phyloP scores from a whole-genome alignment of 2,329 filamentous ascomycete genomes.

The Acephala macrosclerotiorum region DNA sequence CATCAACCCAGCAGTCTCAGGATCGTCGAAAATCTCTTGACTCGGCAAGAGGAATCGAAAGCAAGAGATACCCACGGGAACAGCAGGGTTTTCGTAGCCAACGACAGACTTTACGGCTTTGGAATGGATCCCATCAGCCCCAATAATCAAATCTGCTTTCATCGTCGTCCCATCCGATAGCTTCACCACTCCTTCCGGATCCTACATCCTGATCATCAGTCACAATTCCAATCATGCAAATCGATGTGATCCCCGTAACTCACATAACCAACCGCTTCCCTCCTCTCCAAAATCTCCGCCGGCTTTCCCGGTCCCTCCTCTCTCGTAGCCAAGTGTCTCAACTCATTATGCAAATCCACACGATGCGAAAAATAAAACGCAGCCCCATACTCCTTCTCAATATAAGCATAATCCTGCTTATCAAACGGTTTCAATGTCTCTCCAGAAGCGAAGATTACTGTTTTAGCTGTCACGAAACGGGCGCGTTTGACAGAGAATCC shows the following conservation, averaged over 20 bases:
- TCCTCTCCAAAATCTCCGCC: conserved; percentile 49
- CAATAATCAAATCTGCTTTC: conserved; percentile 47
- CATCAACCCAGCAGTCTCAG: conserved; percentile 42
- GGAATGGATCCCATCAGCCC: conserved; percentile 48
- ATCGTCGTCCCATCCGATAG: conserved; percentile 48
- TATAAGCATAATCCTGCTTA: conserved; percentile 9
- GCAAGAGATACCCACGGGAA: conserved; percentile 36
- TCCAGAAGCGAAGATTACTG: not conserved
- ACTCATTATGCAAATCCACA: conserved; percentile 57
- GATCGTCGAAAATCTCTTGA: conserved; percentile 40
- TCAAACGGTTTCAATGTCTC: not conserved
- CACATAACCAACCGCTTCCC: conserved; percentile 48
- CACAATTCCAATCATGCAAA: not conserved
- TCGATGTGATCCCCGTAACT: not conserved
- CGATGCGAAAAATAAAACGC: conserved; percentile 59
- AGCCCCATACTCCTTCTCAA: conserved; percentile 40
- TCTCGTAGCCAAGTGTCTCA: conserved; percentile 56
- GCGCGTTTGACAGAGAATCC: conserved; percentile 3
- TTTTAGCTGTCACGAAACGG: not conserved
- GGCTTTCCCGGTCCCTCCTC: conserved; percentile 46
- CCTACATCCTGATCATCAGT: conserved; percentile 47
- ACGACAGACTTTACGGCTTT: conserved; percentile 21
- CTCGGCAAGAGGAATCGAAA: conserved; percentile 38
- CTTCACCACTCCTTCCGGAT: conserved; percentile 47
- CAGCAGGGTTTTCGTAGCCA: conserved; percentile 13